Percentiles rank a stretch among this genome's conserved stretches.
phyloP scores from a whole-genome alignment of 371 early-diverging fungal genomes.

The Blakeslea trispora region DNA sequence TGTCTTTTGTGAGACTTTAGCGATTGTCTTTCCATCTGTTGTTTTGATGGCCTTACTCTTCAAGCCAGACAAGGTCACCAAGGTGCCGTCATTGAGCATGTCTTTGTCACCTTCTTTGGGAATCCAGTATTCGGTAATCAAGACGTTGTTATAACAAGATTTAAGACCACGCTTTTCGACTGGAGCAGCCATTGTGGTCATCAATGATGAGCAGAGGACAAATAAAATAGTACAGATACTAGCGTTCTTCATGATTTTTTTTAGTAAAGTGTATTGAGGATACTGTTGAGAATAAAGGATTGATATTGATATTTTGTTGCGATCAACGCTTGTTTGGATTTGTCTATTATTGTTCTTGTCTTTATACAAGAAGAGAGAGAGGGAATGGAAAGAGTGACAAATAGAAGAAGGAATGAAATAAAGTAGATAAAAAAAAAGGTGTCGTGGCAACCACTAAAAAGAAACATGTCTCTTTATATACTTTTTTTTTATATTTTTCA shows the following conservation, averaged over 20 bases:
- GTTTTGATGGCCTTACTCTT: constrained; percentile 17
- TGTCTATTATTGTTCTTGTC: too few species aligned
- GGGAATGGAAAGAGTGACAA: too few species aligned
- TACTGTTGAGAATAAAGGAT: too few species aligned
- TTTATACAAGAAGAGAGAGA: too few species aligned
- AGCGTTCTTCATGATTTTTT: neutral
- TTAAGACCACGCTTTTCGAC: constrained; percentile 10
- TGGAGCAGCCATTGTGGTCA: constrained; percentile 1
- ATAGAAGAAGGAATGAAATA: too few species aligned
- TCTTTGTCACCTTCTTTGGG: constrained; percentile 35
- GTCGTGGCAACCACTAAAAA: too few species aligned
- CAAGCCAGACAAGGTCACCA: constrained; percentile 18
- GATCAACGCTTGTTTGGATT: too few species aligned
- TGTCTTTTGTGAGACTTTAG: constrained; percentile 24
- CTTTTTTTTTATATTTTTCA: neutral
- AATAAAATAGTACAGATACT: neutral
- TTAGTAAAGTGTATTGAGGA: neutral
- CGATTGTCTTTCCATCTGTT: constrained; percentile 18
- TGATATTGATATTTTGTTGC: too few species aligned
- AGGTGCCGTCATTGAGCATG: constrained; percentile 31
- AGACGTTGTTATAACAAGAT: constrained; percentile 20
- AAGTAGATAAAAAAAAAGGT: too few species aligned
- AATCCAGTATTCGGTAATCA: constrained; percentile 36
- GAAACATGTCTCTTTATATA: neutral
- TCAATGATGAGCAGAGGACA: neutral